Evolutionary conservation across 2,329 filamentous ascomycete species (phyloP), one percentile per base, ranked within the genome.

Genomic region (Phaeosphaeriaceae sp.): DNA sequence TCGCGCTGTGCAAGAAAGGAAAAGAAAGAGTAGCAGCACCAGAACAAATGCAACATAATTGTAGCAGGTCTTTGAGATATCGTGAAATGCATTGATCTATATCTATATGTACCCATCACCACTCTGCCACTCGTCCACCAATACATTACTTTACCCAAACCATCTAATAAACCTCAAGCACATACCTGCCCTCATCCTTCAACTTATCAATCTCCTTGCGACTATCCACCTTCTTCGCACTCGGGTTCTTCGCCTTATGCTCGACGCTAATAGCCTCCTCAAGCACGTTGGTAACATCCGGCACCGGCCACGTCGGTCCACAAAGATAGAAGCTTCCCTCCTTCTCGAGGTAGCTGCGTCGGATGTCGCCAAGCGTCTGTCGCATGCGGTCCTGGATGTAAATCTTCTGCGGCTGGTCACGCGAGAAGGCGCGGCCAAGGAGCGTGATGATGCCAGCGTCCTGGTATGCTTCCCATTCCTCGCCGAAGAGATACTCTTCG

Each of bases 371-470:
- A 58, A 98, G 81, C 0, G 90, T 92, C 85, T 98, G 86, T 57
- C 95, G 86, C 95, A 99, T 99, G 66, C 93, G 88, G 78, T 99
- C 95, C 83, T 99, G 95, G 74, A 99, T 99, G 81, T 99, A 99
- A 66, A 99, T 97, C 88, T 99, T 99, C 83, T 97, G 86, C 17
- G 92, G 91, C 85, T 99, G 95, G 76, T 99, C 95, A 76, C 95
- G 90, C 58, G 92, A 96, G 85, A 99, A 99, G 45, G 95, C 95
- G 51, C 92, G 88, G 52, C 95, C 95, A 51, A 99, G 87, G 44
- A 97, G 86, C 0, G 95, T 99, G 76, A 99, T 93, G 69, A 99
- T 92, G 51, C 95, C 95, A 0, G 95, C 93, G 60, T 93, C 94
- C 74, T 95, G 88, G 80, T 99, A 99, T 0, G 95, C 95, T 79